Conservation (phyloP, 129 eudicot species). For the Escallonia herrerae region DNA sequence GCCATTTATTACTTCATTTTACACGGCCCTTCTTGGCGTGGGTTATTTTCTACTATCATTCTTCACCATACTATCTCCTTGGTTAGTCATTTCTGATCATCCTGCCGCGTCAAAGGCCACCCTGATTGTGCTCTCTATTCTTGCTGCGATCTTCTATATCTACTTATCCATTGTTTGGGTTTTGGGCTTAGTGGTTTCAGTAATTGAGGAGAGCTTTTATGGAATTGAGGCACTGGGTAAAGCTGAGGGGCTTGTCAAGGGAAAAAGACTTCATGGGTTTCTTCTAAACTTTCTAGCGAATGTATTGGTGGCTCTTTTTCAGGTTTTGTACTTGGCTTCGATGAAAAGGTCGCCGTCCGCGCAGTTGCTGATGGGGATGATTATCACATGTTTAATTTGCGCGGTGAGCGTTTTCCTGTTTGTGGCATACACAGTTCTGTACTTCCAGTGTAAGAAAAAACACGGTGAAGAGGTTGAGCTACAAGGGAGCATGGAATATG, state of each 20-base stretch:
- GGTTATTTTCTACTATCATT: conserved; percentile 18
- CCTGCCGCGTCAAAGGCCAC: neutral
- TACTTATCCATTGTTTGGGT: conserved; percentile 28
- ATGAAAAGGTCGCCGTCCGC: neutral
- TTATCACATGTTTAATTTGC: conserved; percentile 7
- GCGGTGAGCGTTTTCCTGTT: conserved; percentile 15
- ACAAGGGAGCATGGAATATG: conserved; percentile 20
- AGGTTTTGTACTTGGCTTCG: neutral
- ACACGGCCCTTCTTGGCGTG: conserved; percentile 13
- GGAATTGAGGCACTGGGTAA: conserved; percentile 18
- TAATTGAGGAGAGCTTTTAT: conserved; percentile 30
- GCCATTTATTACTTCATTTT: conserved; percentile 27
- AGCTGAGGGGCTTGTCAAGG: conserved; percentile 1
- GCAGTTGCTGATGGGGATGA: conserved; percentile 8
- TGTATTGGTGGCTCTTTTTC: neutral
- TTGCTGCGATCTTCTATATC: conserved; percentile 5
- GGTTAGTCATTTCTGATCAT: conserved; percentile 18
- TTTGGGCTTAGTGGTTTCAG: conserved; percentile 32
- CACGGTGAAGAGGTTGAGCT: conserved; percentile 26
- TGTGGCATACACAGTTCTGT: conserved; percentile 35
- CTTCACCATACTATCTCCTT: conserved; percentile 11
- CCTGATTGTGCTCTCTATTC: conserved; percentile 2
- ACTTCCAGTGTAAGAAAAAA: conserved; percentile 40
- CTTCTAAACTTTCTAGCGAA: conserved; percentile 1
- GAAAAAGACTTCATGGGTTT: conserved; percentile 5